These are phyloP conservation scores for Trypanosoma scelopori DNA, from an alignment of 208 protist genomes.

Conservation along the genomic window DNA sequence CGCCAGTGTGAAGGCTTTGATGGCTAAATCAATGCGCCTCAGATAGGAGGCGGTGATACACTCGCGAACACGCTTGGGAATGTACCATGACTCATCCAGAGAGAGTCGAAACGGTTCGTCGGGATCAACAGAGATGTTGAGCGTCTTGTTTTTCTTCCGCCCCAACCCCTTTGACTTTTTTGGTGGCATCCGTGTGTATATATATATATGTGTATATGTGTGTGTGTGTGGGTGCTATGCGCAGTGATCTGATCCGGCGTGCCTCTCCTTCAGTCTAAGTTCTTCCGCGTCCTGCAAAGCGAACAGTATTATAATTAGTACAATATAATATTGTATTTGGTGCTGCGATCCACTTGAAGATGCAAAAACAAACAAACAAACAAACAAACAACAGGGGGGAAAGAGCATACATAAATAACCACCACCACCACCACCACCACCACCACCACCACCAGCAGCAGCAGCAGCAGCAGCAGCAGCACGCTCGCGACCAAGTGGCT, in stretches of 20 bases:
- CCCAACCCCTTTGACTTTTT: conserved; percentile 37
- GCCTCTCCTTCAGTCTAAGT: background rate
- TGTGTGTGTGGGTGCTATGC: background rate
- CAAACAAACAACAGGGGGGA: no score
- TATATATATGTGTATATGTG: no score
- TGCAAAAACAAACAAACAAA: conserved; percentile 26
- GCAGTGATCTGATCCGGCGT: background rate
- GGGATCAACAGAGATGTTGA: conserved; percentile 30
- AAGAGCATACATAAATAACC: no score
- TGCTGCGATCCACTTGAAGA: no score
- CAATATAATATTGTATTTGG: conserved; percentile 9
- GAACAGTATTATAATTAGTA: no score
- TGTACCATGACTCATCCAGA: conserved; percentile 47
- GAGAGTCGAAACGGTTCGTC: conserved; percentile 42
- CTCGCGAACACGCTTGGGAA: conserved; percentile 32
- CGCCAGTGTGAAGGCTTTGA: conserved; percentile 25
- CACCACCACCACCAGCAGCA: no score
- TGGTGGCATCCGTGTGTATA: conserved; percentile 31
- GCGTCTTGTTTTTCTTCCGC: conserved; percentile 31
- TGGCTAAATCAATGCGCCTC: conserved; percentile 18
- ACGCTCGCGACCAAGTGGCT: no score
- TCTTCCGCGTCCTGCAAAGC: background rate
- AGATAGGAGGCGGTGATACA: conserved; percentile 5
- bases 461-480: no score
- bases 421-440: no score